A percentile compares a stretch with the other conserved stretches of the same genome.
These are phyloP conservation scores for Cymbopogon flexuosus DNA, from an alignment of 202 grass and related monocot species.

Conservation along the genomic window DNA sequence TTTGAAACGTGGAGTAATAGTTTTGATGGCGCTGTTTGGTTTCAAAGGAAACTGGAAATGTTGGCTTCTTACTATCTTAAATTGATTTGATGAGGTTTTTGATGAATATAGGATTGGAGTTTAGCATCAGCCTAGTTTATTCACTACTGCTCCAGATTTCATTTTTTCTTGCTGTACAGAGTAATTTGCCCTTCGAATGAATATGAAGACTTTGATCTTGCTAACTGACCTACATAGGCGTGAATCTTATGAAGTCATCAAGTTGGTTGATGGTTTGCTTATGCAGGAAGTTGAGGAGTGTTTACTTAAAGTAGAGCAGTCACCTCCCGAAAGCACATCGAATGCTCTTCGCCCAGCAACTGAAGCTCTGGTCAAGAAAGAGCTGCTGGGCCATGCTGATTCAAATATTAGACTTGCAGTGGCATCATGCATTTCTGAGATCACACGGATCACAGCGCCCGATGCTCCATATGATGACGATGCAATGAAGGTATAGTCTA, in stretches of 20 bases:
- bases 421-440: constrained; percentile 73
- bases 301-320: constrained; percentile 68
- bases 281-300: constrained; percentile 56
- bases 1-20: background rate
- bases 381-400: constrained; percentile 46
- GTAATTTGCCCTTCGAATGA: background rate
- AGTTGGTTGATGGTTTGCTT: background rate
- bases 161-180: background rate
- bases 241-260: background rate
- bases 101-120: background rate
- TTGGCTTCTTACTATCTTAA: background rate
- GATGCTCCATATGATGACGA: constrained; percentile 83
- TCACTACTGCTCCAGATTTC: background rate
- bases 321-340: constrained; percentile 45
- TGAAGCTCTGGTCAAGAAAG: constrained; percentile 50
- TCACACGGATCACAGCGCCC: constrained; percentile 87
- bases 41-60: background rate
- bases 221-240: background rate
- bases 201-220: background rate
- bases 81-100: background rate
- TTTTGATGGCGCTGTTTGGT: background rate
- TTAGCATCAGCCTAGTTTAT: background rate
- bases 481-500: constrained; percentile 58
- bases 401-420: constrained; percentile 54
- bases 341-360: constrained; percentile 52